Conservation (phyloP, 495 filamentous ascomycete species). For the Thermothielavioides terrestris region DNA sequence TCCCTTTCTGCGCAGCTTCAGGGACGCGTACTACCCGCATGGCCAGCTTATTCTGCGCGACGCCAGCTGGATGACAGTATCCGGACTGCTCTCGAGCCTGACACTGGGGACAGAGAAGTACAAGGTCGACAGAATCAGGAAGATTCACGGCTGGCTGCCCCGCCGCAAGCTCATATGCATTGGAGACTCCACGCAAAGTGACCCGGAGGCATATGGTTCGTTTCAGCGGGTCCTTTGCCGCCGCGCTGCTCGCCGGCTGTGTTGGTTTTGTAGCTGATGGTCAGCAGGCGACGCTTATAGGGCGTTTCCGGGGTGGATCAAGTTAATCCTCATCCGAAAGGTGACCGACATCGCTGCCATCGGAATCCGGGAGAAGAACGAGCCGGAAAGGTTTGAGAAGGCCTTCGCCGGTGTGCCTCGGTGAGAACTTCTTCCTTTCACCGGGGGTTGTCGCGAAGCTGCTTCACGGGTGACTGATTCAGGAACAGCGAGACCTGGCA, state of each 20-base stretch:
- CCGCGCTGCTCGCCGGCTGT: too few species aligned
- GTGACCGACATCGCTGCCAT: constrained; percentile 68
- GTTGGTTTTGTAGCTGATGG: constrained; percentile 7
- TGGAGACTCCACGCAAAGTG: constrained; percentile 84
- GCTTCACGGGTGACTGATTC: not conserved
- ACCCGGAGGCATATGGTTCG: constrained; percentile 84
- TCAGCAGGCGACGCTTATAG: constrained; percentile 30
- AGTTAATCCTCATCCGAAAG: constrained; percentile 72
- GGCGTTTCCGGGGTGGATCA: constrained; percentile 60
- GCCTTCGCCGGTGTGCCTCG: constrained; percentile 69
- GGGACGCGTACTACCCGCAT: constrained; percentile 57
- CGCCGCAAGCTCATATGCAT: constrained; percentile 70
- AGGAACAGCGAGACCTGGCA: constrained; percentile 52
- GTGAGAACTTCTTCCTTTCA: too few species aligned
- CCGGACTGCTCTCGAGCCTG: constrained; percentile 67
- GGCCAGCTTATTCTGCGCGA: constrained; percentile 82
- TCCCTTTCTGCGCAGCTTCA: constrained; percentile 70
- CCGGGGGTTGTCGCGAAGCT: not conserved
- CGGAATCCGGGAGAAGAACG: constrained; percentile 63
- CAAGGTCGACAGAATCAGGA: constrained; percentile 72
- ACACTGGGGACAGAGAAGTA: constrained; percentile 79
- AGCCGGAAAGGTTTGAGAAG: constrained; percentile 61
- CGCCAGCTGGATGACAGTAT: constrained; percentile 76
- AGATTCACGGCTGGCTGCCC: constrained; percentile 69
- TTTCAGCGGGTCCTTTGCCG: not conserved